Evolutionary conservation across 1,284 basidiomycete species (phyloP), one percentile per base, ranked within the genome.

Genomic region (Microstroma glucosiphilum): DNA sequence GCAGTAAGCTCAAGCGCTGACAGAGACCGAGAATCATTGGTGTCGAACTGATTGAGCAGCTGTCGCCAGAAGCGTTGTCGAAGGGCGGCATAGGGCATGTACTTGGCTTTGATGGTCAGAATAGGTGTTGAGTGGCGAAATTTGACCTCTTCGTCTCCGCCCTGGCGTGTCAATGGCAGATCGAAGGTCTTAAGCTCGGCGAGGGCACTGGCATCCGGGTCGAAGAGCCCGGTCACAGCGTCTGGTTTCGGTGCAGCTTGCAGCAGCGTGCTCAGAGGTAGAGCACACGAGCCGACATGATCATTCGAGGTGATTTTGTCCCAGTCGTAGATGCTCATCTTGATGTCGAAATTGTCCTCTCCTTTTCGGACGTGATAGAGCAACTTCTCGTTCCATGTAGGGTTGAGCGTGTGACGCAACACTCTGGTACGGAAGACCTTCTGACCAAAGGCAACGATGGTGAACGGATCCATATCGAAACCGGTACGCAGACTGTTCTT

Each of bases 341-440:
- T 74, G 56, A 68, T 55, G 48, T 68, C 66, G 51, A 67, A 79
- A 57, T 84, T 76, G 9, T 85, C 86, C 79, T 98, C 94, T 73
- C 92, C 90, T 7, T 88, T 83, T 25, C 91, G 86, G 3, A 97
- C 93, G 78, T 96, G 93, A 83, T 97, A 96, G 21, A 96, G 84
- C 1, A 98, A 83, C 80, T 94, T 94, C 81, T 97, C 92, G 70
- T 97, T 89, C 91, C 93, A 98, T 0, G 85, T 83, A 0, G 94
- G 94, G 77, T 91, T 92, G 65, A 92, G 85, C 1, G 79, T 80
- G 65, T 80, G 80, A 1, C 80, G 75, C 7, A 77, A 76, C 26
- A 82, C 80, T 9, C 91, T 87, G 0, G 92, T 96, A 2, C 93
- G 85, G 82, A 96, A 97, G 11, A 97, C 90, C 80, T 96, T 96